Percentiles rank a stretch among this genome's conserved stretches.
Conservation (phyloP, 257 asterid species). For the Apocynum venetum region DNA sequence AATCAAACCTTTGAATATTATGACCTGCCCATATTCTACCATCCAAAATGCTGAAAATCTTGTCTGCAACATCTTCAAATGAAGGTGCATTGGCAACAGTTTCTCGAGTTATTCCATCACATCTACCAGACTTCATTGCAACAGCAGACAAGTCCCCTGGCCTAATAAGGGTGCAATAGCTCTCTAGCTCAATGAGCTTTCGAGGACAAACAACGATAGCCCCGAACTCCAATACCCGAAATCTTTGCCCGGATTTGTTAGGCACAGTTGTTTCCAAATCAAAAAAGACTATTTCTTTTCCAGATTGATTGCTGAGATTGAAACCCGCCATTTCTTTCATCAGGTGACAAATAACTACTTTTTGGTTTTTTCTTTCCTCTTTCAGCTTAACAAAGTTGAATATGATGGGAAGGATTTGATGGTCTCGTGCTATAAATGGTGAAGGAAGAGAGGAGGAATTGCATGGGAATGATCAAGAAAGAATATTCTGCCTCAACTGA, state of each 20-base stretch:
- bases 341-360: not conserved
- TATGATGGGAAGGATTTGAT: conserved; percentile 3
- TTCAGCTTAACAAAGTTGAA: not conserved
- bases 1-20: conserved; percentile 80
- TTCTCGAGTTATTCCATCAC: conserved; percentile 67
- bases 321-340: conserved; percentile 30
- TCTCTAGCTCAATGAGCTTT: conserved; percentile 66
- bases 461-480: conserved; percentile 28
- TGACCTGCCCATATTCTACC: conserved; percentile 98
- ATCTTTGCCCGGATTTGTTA: conserved; percentile 47
- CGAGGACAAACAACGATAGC: conserved; percentile 75
- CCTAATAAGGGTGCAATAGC: conserved; percentile 76
- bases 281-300: conserved; percentile 75
- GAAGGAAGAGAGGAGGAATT: conserved; percentile 12
- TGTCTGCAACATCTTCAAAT: conserved; percentile 66
- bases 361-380: no score
- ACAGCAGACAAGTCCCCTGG: conserved; percentile 68
- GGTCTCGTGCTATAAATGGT: conserved; percentile 5
- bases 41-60: conserved; percentile 62
- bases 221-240: conserved; percentile 76
- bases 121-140: conserved; percentile 43
- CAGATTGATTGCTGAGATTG: conserved; percentile 13
- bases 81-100: conserved; percentile 63
- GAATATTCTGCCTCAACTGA: conserved; percentile 44
- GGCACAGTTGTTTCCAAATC: conserved; percentile 93